Evolutionary conservation across 805 yeast species (phyloP), one percentile per base, ranked within the genome.

Genomic region (Zygoascus tannicola): DNA sequence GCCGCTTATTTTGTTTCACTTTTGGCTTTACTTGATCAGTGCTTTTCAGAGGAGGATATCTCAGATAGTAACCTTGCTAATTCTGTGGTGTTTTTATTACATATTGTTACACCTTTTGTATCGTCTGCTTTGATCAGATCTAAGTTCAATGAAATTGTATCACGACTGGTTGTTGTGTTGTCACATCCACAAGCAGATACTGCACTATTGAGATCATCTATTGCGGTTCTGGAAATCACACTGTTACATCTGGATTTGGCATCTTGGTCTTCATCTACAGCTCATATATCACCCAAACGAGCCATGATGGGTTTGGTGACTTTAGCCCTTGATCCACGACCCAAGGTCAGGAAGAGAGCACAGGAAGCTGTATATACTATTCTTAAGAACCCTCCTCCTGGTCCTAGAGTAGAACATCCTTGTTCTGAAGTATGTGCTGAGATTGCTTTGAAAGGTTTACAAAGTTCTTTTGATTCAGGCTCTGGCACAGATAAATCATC

Each of bases 341-440:
- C 98, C 32, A 92, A 92, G 56, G 94, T 92, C 10, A 78, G 98
- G 62, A 85, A 83, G 74, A 81, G 97, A 68, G 95, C 97, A 1
- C 82, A 80, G 56, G 98, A 92, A 46, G 84, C 97, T 1, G 72
- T 92, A n/a, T 65, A 71, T 40, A 72, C 69, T 2, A 67, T 92
- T 23, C 66, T 92, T 48, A 51, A 65, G 2, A 73, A 73, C 49
- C 81, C 84, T 2, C 78, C 80, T 7, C 94, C 95, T 8, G 83
- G 87, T 8, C 90, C 94, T 5, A 71, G 80, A 12, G 72, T 80
- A 4, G 81, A 76, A 34, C 97, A 90, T 59, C 81, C 85, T 33
- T 94, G 85, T 5, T 70, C 87, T n/a, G 60, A 68, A 1, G 57
- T 76, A 40, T 78, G 86, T 50, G 84, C 87, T 4, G 85, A 80